Evolutionary conservation across 2,329 filamentous ascomycete genomes (phyloP).

Genomic region (Aspergillus caelatus): DNA sequence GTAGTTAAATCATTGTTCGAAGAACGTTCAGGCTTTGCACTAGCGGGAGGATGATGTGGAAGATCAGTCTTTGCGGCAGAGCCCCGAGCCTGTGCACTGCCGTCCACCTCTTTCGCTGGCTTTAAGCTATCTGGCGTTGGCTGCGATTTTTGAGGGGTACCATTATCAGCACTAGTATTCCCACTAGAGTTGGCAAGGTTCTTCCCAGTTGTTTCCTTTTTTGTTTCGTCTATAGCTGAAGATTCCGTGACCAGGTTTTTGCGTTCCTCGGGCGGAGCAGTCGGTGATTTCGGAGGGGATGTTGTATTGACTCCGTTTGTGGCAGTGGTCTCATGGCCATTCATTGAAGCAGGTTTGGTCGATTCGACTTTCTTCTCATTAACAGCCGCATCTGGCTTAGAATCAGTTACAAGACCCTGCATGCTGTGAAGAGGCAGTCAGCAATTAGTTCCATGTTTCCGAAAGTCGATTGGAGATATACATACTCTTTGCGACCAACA

Average conservation of each 20-base stretch:
- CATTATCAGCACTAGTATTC: not conserved
- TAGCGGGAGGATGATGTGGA: constrained; percentile 37
- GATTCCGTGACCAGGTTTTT: constrained; percentile 17
- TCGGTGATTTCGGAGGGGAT: constrained; percentile 35
- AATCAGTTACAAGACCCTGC: constrained; percentile 27
- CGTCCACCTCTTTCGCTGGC: constrained; percentile 19
- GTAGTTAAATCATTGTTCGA: constrained; percentile 24
- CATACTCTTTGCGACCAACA: constrained; percentile 34
- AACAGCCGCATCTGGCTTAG: constrained; percentile 25
- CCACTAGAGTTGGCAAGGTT: constrained; percentile 3
- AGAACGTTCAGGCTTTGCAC: constrained; percentile 16
- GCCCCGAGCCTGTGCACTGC: constrained; percentile 25
- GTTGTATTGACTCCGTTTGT: constrained; percentile 34
- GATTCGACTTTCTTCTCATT: constrained; percentile 21
- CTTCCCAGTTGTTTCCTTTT: constrained; percentile 11
- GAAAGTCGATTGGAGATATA: constrained; percentile 1
- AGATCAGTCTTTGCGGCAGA: constrained; percentile 34
- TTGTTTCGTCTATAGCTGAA: constrained; percentile 12
- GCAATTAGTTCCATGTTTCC: constrained; percentile 9
- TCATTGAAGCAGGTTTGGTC: constrained; percentile 25
- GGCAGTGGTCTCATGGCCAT: constrained; percentile 31
- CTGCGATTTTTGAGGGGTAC: constrained; percentile 11
- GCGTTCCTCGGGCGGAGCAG: constrained; percentile 15
- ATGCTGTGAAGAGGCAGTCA: constrained; percentile 25
- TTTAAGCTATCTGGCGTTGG: constrained; percentile 15